Evolutionary conservation across 1,139 yeast species (phyloP), one percentile per base, ranked within the genome.

Genomic region (Meyerozyma smithsonii): DNA sequence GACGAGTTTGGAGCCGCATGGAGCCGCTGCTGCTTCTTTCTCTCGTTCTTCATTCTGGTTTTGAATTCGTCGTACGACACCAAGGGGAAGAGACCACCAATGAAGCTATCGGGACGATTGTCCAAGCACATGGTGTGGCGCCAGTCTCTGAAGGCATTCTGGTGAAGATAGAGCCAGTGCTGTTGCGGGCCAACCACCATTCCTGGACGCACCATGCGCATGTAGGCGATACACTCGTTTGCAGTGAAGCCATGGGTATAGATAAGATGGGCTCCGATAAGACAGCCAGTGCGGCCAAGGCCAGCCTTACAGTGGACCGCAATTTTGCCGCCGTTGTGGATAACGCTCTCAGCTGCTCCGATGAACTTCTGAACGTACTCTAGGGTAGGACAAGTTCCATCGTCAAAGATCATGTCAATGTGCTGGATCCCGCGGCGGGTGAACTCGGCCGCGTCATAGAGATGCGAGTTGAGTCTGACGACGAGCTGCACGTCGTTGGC

Each of bases 181-280:
- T 92, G 98, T 61, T 92, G 98, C 2, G 98, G 98, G 0, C 98
- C 98, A 28, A 92, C 98, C 12, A 92, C 97, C 98, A 92, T 92
- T 24, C 98, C 98, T 0, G 98, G 98, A 50, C 98, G 78, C 48
- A 92, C 74, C 78, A 92, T 86, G 59, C 98, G 77, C 94, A 92
- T 86, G 56, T 89, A 92, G 1, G 92, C 96, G 53, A 92, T 92
- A 61, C 96, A 94, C 62, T 92, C 98, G 55, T 80, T 86, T 5
- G 98, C 98, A 5, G 97, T 92, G 58, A 92, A 92, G 0, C 97
- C 97, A 60, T 92, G 94, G 3, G 96, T 88, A 58, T 92, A 92
- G 39, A 92, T 92, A 47, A 92, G 71, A 62, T 92, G 96, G 2
- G 98, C 98, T 4, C 98, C 98, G 49, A 92, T 92, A 39, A 92